phyloP scores from a whole-genome alignment of 148 eudicot genomes.

The Spergularia bocconei region DNA sequence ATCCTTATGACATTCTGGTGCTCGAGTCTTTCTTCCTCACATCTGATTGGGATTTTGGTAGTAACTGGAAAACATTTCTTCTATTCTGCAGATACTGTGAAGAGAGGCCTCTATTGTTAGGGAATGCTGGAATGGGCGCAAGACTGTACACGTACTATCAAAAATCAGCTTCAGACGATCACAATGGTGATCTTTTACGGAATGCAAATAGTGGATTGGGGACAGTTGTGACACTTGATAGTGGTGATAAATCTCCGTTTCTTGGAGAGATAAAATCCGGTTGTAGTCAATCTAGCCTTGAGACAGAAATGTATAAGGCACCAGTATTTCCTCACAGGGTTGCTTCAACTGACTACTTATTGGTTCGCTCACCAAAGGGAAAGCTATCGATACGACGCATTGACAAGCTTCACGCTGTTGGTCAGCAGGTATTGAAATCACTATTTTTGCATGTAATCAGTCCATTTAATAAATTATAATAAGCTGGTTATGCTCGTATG shows the following conservation, averaged over 20 bases:
- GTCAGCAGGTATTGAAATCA: conserved; percentile 69
- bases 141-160: conserved; percentile 94
- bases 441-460: background rate
- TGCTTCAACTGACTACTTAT: conserved; percentile 80
- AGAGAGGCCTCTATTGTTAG: conserved; percentile 91
- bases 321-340: conserved; percentile 86
- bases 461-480: background rate
- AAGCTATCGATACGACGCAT: conserved; percentile 93
- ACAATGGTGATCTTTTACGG: conserved; percentile 60
- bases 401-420: conserved; percentile 85
- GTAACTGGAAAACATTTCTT: background rate
- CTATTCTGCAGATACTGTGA: conserved; percentile 76
- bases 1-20: background rate
- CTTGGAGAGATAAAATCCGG: conserved; percentile 94
- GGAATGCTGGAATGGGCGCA: conserved; percentile 97
- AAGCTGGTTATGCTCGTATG: background rate
- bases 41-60: background rate
- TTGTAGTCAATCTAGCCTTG: conserved; percentile 77
- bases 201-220: conserved; percentile 63
- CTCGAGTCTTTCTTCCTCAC: background rate
- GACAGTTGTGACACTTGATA: conserved; percentile 77
- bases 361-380: conserved; percentile 95
- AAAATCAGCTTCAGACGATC: conserved; percentile 77
- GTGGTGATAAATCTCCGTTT: conserved; percentile 96
- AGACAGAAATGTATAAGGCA: conserved; percentile 95